Evolutionary conservation across 2,329 filamentous ascomycete genomes (phyloP).

Genomic region (Samsoniella hepiali): DNA sequence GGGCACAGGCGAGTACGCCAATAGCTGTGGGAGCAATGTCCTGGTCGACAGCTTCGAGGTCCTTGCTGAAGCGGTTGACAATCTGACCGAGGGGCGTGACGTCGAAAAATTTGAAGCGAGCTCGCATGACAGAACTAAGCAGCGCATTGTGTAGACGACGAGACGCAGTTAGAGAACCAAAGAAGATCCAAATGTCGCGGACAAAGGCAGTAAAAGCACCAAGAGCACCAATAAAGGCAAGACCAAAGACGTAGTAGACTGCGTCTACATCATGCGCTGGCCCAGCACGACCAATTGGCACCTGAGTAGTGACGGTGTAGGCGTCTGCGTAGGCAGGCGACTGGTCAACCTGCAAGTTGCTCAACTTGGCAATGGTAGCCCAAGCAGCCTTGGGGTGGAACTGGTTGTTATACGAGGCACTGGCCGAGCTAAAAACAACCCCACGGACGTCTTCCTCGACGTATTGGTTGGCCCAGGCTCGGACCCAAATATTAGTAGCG

Average conservation of each 20-base stretch:
- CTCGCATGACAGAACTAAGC: conserved; percentile 75
- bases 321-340: conserved; percentile 16
- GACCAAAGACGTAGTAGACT: conserved; percentile 77
- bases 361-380: conserved; percentile 38
- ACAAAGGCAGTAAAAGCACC: conserved; percentile 80
- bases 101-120: conserved; percentile 97
- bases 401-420: conserved; percentile 26
- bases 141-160: conserved; percentile 76
- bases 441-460: conserved; percentile 39
- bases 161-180: conserved; percentile 85
- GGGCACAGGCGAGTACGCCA: conserved; percentile 61
- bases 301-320: conserved; percentile 19
- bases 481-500: conserved; percentile 90
- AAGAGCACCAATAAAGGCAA: conserved; percentile 72
- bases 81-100: conserved; percentile 91
- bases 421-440: conserved; percentile 24
- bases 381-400: conserved; percentile 31
- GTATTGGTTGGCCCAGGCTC: conserved; percentile 93
- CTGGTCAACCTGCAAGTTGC: conserved; percentile 26
- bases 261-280: conserved; percentile 64
- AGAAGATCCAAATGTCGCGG: conserved; percentile 86
- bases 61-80: conserved; percentile 98
- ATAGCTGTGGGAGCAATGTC: conserved; percentile 93
- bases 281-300: conserved; percentile 22
- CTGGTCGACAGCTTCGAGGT: conserved; percentile 91